Base-by-base conservation (phyloP, 805 yeast genomes). In the Lachancea sp. region DNA sequence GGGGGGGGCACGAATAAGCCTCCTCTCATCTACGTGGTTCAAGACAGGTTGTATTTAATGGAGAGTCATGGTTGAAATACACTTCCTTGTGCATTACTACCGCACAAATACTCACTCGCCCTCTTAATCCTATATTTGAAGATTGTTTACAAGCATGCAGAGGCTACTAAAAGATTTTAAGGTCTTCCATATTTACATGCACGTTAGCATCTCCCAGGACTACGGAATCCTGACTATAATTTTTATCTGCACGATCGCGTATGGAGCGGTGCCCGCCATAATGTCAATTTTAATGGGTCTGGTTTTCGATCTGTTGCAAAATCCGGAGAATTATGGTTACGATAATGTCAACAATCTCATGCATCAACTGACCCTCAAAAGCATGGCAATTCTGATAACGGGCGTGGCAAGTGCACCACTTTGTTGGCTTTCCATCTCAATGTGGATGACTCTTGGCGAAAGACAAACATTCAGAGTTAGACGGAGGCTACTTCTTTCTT, bases 361-460 rank as follows among this genome's bases (percentile, higher is more conserved):
- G 48, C 38, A 50, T 4, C 63, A 63, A n/a, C 53, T 75, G 13
- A 59, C 66, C 28, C 51, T 67, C 4, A 49, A 66, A 15, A 54
- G 72, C 2, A 60, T 64, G 69, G 64, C 65, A 29, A 52, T 78
- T 8, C 50, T 72, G 30, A 60, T 69, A 0, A 49, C 75, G 2
- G 83, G 79, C 23, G 64, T 67, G 1, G 75, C 70, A 1, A 56
- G 70, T 9, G 53, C 72, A 5, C 50, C 73, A 0, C 44, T 68
- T 3, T 60, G 66, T 33, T 79, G 87, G 80, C 31, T 69, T 0
- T 76, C 81, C 3, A 69, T 83, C 6, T 54, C 71, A 1, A 50
- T 68, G 0, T 88, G 94, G 84, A 73, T 79, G 72, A 50, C 63
- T 6, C 64, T 83, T 33, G 96, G 95, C 6, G 95, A 85, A 58